Base-by-base conservation (phyloP, 306 rosid genomes). In the Abrus pulchellus region DNA sequence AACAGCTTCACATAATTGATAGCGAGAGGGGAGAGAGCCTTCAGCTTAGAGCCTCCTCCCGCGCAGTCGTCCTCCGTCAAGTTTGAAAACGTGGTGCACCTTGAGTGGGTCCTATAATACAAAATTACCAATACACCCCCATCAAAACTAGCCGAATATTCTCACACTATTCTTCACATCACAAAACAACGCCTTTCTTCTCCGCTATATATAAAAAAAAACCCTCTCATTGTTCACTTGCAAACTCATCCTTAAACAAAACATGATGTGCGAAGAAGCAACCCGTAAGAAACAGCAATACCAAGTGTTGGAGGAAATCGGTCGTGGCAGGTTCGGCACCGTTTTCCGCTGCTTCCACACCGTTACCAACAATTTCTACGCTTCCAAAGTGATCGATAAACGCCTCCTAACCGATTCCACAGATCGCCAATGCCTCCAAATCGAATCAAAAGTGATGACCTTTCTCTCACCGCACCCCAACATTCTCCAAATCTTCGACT, bases 251-350 rank as follows among this genome's bases (percentile, higher is more conserved):
- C 6, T 9, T 0, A 12, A 7, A 10, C 2, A 27, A 12, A 33
- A 10, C 48, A 73, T 10, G 71, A 94, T 94, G 98, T 80, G 86
- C 34, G 88, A 86, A 63, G 84, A 13, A 63, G 30, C 5, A 34
- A 12, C 85, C 2, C 60, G 85, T 60, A 84, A 74, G 44, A 77
- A 68, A 28, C 70, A 63, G 12, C 73, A 86, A 11, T 94, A 92
- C 90, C 83, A 89, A 76, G 43, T 86, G 38, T 44, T 82, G n/a
- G 90, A 94, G 33, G 97, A 92, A 69, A 85, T 94, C 41, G 98
- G 98, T 5, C 90, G 95, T 1, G 98, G 97, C 4, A 75, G 86
- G 2, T 92, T 94, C 84, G 97, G 92, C 72, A 90, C 84, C 32
- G 88, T 94, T 9, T 78, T 75, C 55, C 92, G 95, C 6, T 93